These are phyloP conservation scores for Candida parachauliodes DNA, from an alignment of 805 yeast genomes.

Conservation along the genomic window DNA sequence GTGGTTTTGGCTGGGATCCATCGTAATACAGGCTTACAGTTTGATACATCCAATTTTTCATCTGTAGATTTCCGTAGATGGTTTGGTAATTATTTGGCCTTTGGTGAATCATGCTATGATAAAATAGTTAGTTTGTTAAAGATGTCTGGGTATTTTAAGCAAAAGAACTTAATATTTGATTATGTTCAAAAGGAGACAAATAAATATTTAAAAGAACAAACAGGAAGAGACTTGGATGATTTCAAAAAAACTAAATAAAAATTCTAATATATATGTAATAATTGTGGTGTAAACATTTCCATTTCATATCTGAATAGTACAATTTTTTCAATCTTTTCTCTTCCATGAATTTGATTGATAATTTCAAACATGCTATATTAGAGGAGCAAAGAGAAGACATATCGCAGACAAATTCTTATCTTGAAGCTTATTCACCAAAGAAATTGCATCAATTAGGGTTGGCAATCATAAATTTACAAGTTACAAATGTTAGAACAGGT, in stretches of 20 bases:
- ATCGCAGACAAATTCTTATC: slow-evolving; percentile 28
- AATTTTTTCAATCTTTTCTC: neutral
- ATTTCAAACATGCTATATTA: slow-evolving; percentile 28
- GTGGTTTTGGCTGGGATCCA: slow-evolving; percentile 83
- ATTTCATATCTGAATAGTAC: too few species aligned
- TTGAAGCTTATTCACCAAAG: slow-evolving; percentile 49
- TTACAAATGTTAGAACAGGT: slow-evolving; percentile 68
- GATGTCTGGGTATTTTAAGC: slow-evolving; percentile 49
- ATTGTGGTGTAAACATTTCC: too few species aligned
- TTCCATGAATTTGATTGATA: slow-evolving; percentile 13
- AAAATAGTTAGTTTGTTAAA: slow-evolving; percentile 43
- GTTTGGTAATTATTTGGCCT: slow-evolving; percentile 48
- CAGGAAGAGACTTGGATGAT: slow-evolving; percentile 27
- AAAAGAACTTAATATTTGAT: slow-evolving; percentile 35
- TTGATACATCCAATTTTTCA: slow-evolving; percentile 49
- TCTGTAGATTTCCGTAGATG: slow-evolving; percentile 44
- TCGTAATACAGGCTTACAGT: slow-evolving; percentile 71
- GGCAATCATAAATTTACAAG: slow-evolving; percentile 64
- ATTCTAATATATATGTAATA: too few species aligned
- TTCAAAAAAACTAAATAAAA: slow-evolving; percentile 11
- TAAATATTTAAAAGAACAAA: slow-evolving; percentile 25
- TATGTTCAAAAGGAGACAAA: slow-evolving; percentile 29
- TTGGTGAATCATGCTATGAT: slow-evolving; percentile 63
- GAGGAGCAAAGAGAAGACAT: slow-evolving; percentile 37
- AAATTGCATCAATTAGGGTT: slow-evolving; percentile 67